Base-by-base conservation (phyloP, 2,329 filamentous ascomycete species). In the Aspergillus clavatus region DNA sequence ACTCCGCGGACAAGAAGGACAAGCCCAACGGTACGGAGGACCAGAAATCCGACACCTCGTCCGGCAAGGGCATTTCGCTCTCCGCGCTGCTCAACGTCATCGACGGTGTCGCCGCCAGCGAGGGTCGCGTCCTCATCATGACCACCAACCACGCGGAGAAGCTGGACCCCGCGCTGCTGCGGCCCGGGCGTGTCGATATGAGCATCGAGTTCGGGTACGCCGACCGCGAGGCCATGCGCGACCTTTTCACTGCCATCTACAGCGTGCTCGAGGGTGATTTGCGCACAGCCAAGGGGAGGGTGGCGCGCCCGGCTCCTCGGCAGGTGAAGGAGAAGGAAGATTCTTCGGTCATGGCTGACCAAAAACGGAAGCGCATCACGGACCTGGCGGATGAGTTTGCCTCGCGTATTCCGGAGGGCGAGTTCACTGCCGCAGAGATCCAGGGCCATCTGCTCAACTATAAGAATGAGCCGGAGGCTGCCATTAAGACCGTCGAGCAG, bases 111-210 rank as follows among this genome's bases (percentile, higher is more conserved):
- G 82, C 82, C 0, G 81, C 80, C 0, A 78, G 80, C 46, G 84
- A 88, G 67, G 84, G 84, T 1, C 76, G 82, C 12, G 81, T 87
- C 21, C 74, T 88, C 14, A 78, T 88, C 60, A 87, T 88, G 83
- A 88, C 83, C 0, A 84, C 83, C 22, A 88, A 87, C 55, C 74
- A 78, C 40, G 76, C 78, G 0, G 81, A 86, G 40, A 75, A 78
- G 41, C 75, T 87, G 0, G 83, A 87, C 56, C 67, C 73, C 1
- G 83, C 83, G 0, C 70, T 88, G 0, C 72, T 85, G 7, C 73
- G 84, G 0, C 83, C 83, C 0, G 84, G 84, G 0, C 73, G 84
- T 2, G 79, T 88, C 1, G 84, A 88, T 54, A 74, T 79, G 63
- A 79, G 77, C 47, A 75, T 87, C 11, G 66, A 72, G 42, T 86